Conservation (phyloP, 208 protist species). For the Trypanosoma cruzi region DNA sequence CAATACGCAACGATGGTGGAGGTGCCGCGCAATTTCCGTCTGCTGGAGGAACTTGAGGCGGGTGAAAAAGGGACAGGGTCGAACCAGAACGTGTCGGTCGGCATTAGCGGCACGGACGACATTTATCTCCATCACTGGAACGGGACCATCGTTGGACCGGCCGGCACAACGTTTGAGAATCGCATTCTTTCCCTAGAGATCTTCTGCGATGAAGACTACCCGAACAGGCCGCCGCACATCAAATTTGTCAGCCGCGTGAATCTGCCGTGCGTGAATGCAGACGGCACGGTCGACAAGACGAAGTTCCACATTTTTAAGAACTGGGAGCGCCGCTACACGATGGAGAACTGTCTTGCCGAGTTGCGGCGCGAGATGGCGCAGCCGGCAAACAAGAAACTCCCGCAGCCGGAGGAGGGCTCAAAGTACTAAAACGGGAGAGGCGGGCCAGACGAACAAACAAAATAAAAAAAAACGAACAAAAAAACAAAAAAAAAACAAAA, state of each 20-base stretch:
- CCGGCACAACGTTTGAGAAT: conserved; percentile 89
- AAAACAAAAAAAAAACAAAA: too few relatives aligned
- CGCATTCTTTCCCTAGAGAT: conserved; percentile 90
- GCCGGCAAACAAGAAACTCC: conserved; percentile 81
- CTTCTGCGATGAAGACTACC: conserved; percentile 91
- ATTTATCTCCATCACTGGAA: conserved; percentile 94
- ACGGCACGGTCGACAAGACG: conserved; percentile 74
- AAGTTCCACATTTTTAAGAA: conserved; percentile 80
- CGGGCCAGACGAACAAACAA: too few relatives aligned
- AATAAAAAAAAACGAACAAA: too few relatives aligned
- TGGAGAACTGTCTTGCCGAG: conserved; percentile 89
- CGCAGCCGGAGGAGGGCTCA: conserved; percentile 85
- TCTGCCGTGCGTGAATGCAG: conserved; percentile 78
- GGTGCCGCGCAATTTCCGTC: conserved; percentile 91
- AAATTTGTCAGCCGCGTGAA: conserved; percentile 87
- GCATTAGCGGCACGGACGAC: conserved; percentile 86
- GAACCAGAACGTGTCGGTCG: conserved; percentile 91
- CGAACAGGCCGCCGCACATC: conserved; percentile 82
- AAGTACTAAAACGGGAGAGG: conserved; percentile 41
- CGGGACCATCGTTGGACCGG: conserved; percentile 89
- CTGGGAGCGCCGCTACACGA: conserved; percentile 81
- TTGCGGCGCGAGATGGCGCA: conserved; percentile 86
- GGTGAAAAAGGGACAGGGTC: conserved; percentile 90
- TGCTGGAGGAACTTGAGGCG: conserved; percentile 89
- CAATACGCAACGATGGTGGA: conserved; percentile 72